A percentile compares a stretch with the other conserved stretches of the same genome.
Conservation (phyloP, 352 stramenopile species). For the Globisporangium ultimum region DNA sequence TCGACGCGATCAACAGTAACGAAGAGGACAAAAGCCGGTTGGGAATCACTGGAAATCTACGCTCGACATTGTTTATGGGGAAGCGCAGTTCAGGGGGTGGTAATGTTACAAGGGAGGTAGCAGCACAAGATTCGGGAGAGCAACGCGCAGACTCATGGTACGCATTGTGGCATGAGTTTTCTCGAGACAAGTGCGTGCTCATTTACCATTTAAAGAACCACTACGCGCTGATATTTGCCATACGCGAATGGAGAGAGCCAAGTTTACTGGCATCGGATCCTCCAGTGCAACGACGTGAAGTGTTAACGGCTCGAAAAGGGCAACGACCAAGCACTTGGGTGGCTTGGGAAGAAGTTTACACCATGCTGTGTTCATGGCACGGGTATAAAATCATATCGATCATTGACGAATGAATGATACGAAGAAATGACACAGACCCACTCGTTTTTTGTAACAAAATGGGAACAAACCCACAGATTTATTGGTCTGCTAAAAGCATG, state of each 20-base stretch:
- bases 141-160: constrained; percentile 11
- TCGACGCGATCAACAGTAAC: constrained; percentile 15
- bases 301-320: constrained; percentile 59
- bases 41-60: constrained; percentile 1
- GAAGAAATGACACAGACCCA: neutral
- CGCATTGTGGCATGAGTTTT: constrained; percentile 20
- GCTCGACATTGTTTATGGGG: constrained; percentile 9
- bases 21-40: neutral
- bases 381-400: constrained; percentile 63
- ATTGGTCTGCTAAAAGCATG: neutral
- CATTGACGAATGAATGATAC: neutral
- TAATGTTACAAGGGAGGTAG: neutral
- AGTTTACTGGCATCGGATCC: too few relatives aligned
- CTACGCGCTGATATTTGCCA: constrained; percentile 69
- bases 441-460: neutral
- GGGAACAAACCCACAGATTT: constrained; percentile 1
- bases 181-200: constrained; percentile 20
- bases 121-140: constrained; percentile 10
- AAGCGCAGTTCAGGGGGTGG: neutral
- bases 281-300: constrained; percentile 19
- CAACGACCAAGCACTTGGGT: constrained; percentile 65
- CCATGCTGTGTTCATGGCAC: constrained; percentile 53
- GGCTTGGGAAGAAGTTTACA: constrained; percentile 42
- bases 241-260: constrained; percentile 39
- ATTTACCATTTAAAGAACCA: constrained; percentile 80